Conservation (phyloP, 192 early-diverging fungal species). For the Backusella psychrophila region DNA sequence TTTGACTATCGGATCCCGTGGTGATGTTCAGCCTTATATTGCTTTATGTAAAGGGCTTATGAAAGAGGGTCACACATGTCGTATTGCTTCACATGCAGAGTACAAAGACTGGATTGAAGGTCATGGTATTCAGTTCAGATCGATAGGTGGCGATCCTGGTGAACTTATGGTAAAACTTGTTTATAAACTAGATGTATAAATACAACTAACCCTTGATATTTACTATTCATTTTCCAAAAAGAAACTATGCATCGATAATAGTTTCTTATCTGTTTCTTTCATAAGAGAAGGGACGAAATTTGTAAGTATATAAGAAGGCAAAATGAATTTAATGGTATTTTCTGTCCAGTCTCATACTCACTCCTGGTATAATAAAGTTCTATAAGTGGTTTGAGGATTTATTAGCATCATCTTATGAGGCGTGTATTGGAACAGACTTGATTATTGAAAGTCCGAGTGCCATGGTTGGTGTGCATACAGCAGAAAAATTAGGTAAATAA, state of each 20-base stretch:
- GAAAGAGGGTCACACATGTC: constrained; percentile 57
- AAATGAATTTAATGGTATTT: neutral
- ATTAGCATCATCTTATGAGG: constrained; percentile 48
- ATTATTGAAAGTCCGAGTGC: constrained; percentile 64
- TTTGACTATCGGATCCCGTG: constrained; percentile 68
- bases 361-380: constrained; percentile 33
- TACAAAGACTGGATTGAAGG: constrained; percentile 62
- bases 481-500: constrained; percentile 48
- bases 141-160: constrained; percentile 61
- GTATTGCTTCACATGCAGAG: constrained; percentile 65
- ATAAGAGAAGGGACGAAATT: constrained; percentile 48
- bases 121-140: constrained; percentile 64
- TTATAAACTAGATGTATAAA: neutral
- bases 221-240: constrained; percentile 1
- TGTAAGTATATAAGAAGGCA: constrained; percentile 14
- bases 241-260: constrained; percentile 64
- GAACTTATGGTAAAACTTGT: constrained; percentile 49
- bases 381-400: constrained; percentile 63
- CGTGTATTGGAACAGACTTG: constrained; percentile 61
- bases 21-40: constrained; percentile 74
- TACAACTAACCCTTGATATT: neutral
- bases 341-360: too few species aligned
- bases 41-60: constrained; percentile 65
- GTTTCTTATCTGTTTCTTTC: constrained; percentile 64
- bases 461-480: constrained; percentile 67